A percentile compares a stretch with the other conserved stretches of the same genome.
Evolutionary conservation across 192 early-diverging fungal genomes (phyloP).

Genomic region (Chytriomyces sp.): DNA sequence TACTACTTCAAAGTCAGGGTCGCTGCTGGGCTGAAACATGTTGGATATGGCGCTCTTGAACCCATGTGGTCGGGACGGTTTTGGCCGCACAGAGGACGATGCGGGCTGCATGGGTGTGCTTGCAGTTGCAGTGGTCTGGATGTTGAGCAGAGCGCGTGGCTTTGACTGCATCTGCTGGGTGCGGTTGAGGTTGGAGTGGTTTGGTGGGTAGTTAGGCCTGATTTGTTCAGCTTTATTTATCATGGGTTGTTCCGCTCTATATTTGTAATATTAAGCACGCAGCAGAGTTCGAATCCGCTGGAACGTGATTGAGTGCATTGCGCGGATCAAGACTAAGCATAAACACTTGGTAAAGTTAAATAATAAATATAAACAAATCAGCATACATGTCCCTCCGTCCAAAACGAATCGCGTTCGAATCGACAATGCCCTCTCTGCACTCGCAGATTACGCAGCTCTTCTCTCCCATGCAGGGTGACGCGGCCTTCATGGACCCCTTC

Average conservation of each 20-base stretch:
- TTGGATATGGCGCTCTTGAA: constrained; percentile 18
- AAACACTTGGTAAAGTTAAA: too few species aligned
- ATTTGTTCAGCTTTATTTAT: too few species aligned
- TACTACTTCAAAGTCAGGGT: neutral
- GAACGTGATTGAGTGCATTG: too few species aligned
- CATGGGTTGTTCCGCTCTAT: too few species aligned
- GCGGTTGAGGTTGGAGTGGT: neutral
- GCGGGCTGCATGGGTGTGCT: constrained; percentile 1
- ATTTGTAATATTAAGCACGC: too few species aligned
- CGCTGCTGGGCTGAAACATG: neutral
- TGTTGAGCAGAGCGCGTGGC: neutral
- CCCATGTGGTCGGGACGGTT: constrained; percentile 1
- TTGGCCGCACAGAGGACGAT: constrained; percentile 2
- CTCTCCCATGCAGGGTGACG: neutral
- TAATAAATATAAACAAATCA: neutral
- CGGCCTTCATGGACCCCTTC: constrained; percentile 71
- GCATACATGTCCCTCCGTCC: neutral
- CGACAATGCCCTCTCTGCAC: neutral
- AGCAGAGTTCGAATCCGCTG: too few species aligned
- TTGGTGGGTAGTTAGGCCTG: neutral
- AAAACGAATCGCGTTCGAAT: neutral
- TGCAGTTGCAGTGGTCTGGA: neutral
- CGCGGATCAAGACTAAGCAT: too few species aligned
- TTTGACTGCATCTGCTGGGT: neutral
- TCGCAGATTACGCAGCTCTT: neutral